Conservation (phyloP, 331 rosid genomes). For the Cydonia oblonga region DNA sequence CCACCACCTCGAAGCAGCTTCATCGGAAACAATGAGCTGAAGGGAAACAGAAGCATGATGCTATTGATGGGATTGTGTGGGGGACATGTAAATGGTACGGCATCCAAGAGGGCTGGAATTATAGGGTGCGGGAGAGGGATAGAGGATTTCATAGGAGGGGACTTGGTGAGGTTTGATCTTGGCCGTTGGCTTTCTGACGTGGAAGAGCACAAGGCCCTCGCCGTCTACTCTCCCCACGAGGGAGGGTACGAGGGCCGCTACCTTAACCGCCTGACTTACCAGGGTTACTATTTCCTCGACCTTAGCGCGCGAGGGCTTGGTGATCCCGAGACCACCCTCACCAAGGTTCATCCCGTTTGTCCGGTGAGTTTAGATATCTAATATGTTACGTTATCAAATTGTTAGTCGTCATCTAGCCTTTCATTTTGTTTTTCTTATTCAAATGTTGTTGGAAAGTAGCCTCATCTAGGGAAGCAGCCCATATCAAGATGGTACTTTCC, state of each 20-base stretch:
- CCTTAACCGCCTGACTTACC: slow-evolving; percentile 49
- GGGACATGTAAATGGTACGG: slow-evolving; percentile 1
- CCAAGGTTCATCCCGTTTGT: slow-evolving; percentile 86
- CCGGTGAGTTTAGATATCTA: slow-evolving; percentile 44
- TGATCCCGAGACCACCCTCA: slow-evolving; percentile 90
- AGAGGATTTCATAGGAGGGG: slow-evolving; percentile 84
- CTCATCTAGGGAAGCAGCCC: slow-evolving; percentile 95
- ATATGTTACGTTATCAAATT: not conserved
- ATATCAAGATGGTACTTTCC: slow-evolving; percentile 94
- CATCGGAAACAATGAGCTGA: not conserved
- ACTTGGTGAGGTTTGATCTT: slow-evolving; percentile 51
- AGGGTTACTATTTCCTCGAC: slow-evolving; percentile 88
- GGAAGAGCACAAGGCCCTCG: slow-evolving; percentile 89
- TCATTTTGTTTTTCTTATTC: too few species aligned
- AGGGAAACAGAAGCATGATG: not conserved
- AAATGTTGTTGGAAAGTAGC: slow-evolving; percentile 23
- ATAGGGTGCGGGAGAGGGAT: slow-evolving; percentile 51
- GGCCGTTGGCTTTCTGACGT: slow-evolving; percentile 87
- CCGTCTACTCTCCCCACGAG: slow-evolving; percentile 81
- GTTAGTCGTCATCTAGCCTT: too few species aligned
- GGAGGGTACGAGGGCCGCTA: slow-evolving; percentile 98
- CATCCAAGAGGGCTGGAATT: slow-evolving; percentile 21
- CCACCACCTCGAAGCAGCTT: slow-evolving; percentile 7
- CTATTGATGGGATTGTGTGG: slow-evolving; percentile 8
- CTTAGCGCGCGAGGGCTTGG: slow-evolving; percentile 87